phyloP scores from a whole-genome alignment of 805 yeast species.

The Wickerhamiella spandovensis region DNA sequence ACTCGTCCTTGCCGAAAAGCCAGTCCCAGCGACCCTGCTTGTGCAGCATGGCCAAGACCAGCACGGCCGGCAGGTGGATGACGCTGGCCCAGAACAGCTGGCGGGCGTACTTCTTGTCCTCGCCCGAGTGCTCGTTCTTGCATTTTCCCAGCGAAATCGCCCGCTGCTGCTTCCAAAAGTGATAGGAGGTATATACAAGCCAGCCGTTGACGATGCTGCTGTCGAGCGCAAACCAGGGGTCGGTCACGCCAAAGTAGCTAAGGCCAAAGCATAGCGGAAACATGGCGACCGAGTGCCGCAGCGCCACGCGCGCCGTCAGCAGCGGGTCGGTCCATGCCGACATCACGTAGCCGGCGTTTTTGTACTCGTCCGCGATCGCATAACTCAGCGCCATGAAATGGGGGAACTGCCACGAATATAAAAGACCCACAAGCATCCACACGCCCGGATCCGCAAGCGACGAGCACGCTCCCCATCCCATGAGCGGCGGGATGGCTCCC shows the following conservation, averaged over 20 bases:
- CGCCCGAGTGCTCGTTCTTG: constrained; percentile 9
- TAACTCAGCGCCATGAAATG: constrained; percentile 90
- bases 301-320: constrained; percentile 83
- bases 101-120: constrained; percentile 55
- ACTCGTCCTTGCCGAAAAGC: constrained; percentile 21
- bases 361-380: constrained; percentile 75
- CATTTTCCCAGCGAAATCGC: constrained; percentile 25
- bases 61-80: constrained; percentile 81
- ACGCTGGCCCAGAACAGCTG: constrained; percentile 90
- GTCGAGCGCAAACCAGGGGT: constrained; percentile 67
- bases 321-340: constrained; percentile 86
- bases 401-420: constrained; percentile 98
- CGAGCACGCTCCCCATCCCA: constrained; percentile 95
- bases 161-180: constrained; percentile 73
- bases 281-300: constrained; percentile 83
- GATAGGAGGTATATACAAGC: constrained; percentile 65
- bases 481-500: constrained; percentile 94
- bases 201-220: constrained; percentile 74
- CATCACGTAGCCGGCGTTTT: constrained; percentile 94
- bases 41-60: constrained; percentile 86
- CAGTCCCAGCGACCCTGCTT: constrained; percentile 93
- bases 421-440: constrained; percentile 80
- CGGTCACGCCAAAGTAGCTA: constrained; percentile 68
- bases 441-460: constrained; percentile 71
- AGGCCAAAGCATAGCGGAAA: constrained; percentile 84